Percentiles rank a stretch among this genome's conserved stretches.
phyloP scores from a whole-genome alignment of 331 rosid species.

The Arachis monticola region DNA sequence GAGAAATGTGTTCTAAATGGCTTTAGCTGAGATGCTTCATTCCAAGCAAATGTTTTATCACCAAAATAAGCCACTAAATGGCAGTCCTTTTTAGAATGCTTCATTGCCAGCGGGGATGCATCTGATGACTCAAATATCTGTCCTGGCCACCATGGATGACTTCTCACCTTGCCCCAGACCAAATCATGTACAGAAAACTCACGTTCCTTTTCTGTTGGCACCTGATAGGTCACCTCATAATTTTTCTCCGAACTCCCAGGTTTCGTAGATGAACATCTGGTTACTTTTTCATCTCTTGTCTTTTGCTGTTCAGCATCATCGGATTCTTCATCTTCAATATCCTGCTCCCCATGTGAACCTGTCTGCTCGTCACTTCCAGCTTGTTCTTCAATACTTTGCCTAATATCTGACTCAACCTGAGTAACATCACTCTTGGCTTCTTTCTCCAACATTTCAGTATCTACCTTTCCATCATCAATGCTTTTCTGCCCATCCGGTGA shows the following conservation, averaged over 20 bases:
- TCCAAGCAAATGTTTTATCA: slow-evolving; percentile 46
- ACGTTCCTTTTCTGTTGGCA: slow-evolving; percentile 18
- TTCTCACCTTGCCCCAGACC: slow-evolving; percentile 47
- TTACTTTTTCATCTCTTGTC: not conserved
- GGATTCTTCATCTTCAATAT: slow-evolving; percentile 13
- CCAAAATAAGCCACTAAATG: slow-evolving; percentile 44
- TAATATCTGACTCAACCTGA: not conserved
- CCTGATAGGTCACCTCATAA: slow-evolving; percentile 28
- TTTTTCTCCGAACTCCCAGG: not conserved
- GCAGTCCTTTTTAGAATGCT: slow-evolving; percentile 38
- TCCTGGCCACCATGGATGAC: slow-evolving; percentile 51
- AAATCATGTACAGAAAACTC: slow-evolving; percentile 40
- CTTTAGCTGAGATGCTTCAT: slow-evolving; percentile 42
- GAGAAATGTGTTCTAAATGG: slow-evolving; percentile 38
- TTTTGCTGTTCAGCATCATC: slow-evolving; percentile 3
- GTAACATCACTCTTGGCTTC: slow-evolving; percentile 15
- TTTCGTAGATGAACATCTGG: not conserved
- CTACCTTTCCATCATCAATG: not conserved
- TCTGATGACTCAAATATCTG: slow-evolving; percentile 43
- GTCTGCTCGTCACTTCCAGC: not conserved
- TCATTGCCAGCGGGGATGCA: slow-evolving; percentile 36
- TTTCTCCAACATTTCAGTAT: slow-evolving; percentile 9
- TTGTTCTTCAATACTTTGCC: slow-evolving; percentile 17
- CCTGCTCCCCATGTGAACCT: slow-evolving; percentile 14
- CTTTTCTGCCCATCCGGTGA: slow-evolving; percentile 16